Evolutionary conservation across 116 monocot species (phyloP).

Genomic region (Iris pallida): DNA sequence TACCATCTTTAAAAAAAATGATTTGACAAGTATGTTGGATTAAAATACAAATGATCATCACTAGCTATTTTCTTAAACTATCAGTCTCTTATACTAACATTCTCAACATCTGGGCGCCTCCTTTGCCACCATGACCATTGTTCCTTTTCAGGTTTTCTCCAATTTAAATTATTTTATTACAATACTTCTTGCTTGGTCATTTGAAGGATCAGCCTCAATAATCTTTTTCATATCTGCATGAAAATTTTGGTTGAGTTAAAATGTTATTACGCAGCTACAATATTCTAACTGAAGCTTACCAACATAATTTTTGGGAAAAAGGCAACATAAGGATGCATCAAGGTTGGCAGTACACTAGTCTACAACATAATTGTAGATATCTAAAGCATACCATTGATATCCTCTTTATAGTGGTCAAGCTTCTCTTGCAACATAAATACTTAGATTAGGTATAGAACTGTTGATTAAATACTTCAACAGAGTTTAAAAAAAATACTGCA

Average conservation of each 20-base stretch:
- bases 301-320: not conserved
- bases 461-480: no score
- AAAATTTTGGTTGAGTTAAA: no score
- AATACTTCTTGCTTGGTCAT: slow-evolving; percentile 61
- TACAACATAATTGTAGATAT: not conserved
- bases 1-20: no score
- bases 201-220: slow-evolving; percentile 73
- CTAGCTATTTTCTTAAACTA: no score
- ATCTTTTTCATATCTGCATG: slow-evolving; percentile 83
- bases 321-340: not conserved
- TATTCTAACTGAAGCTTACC: not conserved
- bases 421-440: no score
- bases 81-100: slow-evolving; percentile 39
- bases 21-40: not conserved
- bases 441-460: no score
- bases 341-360: not conserved
- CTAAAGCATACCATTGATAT: slow-evolving; percentile 39
- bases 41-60: not conserved
- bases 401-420: slow-evolving; percentile 59
- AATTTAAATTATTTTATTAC: no score
- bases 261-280: not conserved
- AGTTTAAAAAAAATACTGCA: no score
- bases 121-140: slow-evolving; percentile 99
- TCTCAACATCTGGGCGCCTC: slow-evolving; percentile 84
- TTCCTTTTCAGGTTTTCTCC: slow-evolving; percentile 85